Base-by-base conservation (phyloP, 495 filamentous ascomycete genomes). In the Aspergillus avenaceus region DNA sequence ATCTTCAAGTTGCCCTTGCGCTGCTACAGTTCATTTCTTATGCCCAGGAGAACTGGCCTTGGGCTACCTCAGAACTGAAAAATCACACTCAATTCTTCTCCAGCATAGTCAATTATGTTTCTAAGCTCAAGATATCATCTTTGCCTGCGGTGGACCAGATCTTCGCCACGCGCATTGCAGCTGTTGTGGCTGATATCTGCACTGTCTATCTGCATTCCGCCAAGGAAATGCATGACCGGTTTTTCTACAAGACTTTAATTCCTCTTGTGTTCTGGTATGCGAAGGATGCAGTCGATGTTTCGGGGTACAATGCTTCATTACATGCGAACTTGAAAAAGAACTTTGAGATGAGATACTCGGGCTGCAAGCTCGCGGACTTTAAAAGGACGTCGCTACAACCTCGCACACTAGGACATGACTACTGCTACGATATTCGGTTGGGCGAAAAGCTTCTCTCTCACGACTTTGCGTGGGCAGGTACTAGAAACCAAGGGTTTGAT, bases 11-110 rank as follows among this genome's bases (percentile, higher is more conserved):
- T 36, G 74, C 82, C 14, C 69, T 92, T 26, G 80, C 84, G 0
- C 81, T 97, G 62, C 76, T 98, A 12, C 84, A 91, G 53, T 96
- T 97, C 62, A 82, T 97, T 26, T 82, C 84, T 8, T 78, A 84
- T 4, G 86, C 90, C 9, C 90, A 92, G 65, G 91, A 95, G 65
- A 85, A 86, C 58, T 97, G 90, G 91, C 87, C 89, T 8, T 92
- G 93, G 86, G 87, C 88, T 7, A 90, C 91, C 47, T 81, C 84
- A 26, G 80, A 84, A 26, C 66, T 95, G 16, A 83, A 84, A 42
- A 84, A 83, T 47, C 88, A 97, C 61, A 67, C 77, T 22, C 70
- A 68, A 6, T 95, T 96, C 54, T 75, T 97, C 41, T 69, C 71
- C 12, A 73, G 79, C 47, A 77, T 96, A 21, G 78, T 86, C 11